A percentile compares a stretch with the other conserved stretches of the same genome.
Conservation (phyloP, 1,284 basidiomycete species). For the Paramarasmius palmivorus region DNA sequence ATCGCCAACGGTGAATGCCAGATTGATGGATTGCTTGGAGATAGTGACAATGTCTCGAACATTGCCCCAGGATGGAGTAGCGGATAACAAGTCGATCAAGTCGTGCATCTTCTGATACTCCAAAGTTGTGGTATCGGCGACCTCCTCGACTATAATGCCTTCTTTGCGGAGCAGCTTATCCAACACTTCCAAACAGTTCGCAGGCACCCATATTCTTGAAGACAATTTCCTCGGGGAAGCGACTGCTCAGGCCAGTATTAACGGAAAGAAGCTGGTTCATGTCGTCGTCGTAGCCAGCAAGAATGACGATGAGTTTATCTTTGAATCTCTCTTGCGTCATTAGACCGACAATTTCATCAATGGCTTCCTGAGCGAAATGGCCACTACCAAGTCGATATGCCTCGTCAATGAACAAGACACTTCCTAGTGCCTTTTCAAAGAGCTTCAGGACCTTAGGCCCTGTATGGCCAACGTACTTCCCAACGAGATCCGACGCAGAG, state of each 20-base stretch:
- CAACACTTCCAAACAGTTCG: constrained; percentile 51
- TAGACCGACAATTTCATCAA: constrained; percentile 64
- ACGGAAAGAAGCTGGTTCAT: constrained; percentile 59
- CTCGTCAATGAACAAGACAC: constrained; percentile 68
- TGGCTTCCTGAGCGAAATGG: constrained; percentile 63
- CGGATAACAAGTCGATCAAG: constrained; percentile 39
- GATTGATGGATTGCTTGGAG: too few relatives aligned
- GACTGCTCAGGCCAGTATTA: constrained; percentile 64
- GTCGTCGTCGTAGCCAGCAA: constrained; percentile 67
- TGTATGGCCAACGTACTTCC: constrained; percentile 66
- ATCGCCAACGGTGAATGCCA: too few relatives aligned
- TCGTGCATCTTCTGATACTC: constrained; percentile 34
- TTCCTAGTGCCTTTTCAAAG: constrained; percentile 61
- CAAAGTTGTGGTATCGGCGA: constrained; percentile 39
- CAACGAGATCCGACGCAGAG: constrained; percentile 66
- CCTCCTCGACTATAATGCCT: too few relatives aligned
- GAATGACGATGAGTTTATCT: constrained; percentile 60
- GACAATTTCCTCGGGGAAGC: constrained; percentile 60
- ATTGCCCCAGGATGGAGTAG: constrained; percentile 60
- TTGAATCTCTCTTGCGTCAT: constrained; percentile 57
- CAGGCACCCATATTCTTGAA: constrained; percentile 54
- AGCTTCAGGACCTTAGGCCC: constrained; percentile 60
- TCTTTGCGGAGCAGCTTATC: constrained; percentile 44
- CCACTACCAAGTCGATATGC: constrained; percentile 63
- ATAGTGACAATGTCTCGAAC: constrained; percentile 42